These are phyloP conservation scores for Neurospora pannonica DNA, from an alignment of 495 filamentous ascomycete species.

Conservation along the genomic window DNA sequence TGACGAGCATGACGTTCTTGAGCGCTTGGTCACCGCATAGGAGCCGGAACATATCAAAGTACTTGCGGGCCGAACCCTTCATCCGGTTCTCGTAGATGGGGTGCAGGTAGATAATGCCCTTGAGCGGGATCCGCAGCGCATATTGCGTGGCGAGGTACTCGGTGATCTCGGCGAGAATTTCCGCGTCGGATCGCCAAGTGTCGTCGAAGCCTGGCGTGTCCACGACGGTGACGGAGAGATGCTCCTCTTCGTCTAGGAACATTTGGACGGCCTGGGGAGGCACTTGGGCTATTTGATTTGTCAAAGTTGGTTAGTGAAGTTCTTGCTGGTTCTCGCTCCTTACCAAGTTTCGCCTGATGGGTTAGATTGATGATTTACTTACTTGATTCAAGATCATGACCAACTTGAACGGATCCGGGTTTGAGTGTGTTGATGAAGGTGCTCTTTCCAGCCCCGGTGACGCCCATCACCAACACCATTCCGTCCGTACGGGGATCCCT, in stretches of 20 bases:
- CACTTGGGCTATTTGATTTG: background rate
- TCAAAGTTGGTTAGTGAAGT: background rate
- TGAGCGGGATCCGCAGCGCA: background rate
- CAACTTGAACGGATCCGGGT: background rate
- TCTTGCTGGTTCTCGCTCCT: no score
- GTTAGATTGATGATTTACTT: background rate
- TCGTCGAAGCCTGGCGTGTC: constrained; percentile 47
- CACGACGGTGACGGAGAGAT: constrained; percentile 23
- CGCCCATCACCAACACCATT: constrained; percentile 1
- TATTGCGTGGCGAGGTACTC: background rate
- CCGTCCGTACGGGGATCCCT: background rate
- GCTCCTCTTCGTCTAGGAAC: background rate
- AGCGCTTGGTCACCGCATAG: constrained; percentile 25
- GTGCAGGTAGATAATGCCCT: constrained; percentile 10
- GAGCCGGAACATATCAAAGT: constrained; percentile 25
- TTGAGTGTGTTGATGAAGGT: background rate
- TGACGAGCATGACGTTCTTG: constrained; percentile 26
- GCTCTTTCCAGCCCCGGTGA: background rate
- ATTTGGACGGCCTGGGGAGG: background rate
- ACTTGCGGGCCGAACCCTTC: constrained; percentile 16
- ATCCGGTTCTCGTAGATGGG: constrained; percentile 19
- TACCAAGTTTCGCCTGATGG: no score
- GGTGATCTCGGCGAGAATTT: constrained; percentile 31
- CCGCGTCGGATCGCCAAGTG: constrained; percentile 30
- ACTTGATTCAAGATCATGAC: background rate